These are phyloP conservation scores for Starmerella kuoi DNA, from an alignment of 805 yeast genomes.

Conservation along the genomic window DNA sequence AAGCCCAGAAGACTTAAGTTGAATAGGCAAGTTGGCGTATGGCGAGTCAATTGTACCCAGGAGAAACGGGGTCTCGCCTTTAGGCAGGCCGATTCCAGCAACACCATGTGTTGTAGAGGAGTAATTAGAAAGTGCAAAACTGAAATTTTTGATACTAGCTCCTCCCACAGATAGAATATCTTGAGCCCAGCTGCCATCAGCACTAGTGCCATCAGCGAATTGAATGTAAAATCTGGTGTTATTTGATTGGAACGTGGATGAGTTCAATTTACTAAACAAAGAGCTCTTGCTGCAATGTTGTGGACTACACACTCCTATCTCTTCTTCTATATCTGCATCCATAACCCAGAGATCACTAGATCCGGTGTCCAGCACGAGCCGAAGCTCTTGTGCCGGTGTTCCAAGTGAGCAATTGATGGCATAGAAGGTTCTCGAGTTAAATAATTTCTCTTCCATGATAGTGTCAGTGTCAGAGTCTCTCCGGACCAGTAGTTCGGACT, in stretches of 20 bases:
- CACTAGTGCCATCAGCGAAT: conserved; percentile 32
- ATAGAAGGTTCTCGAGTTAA: conserved; percentile 1
- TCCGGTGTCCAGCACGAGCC: conserved; percentile 54
- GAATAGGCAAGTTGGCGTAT: conserved; percentile 29
- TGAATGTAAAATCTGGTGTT: conserved; percentile 15
- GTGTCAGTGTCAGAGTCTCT: neutral
- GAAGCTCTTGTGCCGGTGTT: conserved; percentile 39
- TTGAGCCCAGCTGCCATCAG: conserved; percentile 35
- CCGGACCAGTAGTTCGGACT: neutral
- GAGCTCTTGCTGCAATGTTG: conserved; percentile 4
- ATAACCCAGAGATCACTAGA: conserved; percentile 54
- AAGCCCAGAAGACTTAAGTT: conserved; percentile 31
- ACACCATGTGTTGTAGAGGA: conserved; percentile 51
- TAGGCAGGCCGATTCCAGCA: conserved; percentile 28
- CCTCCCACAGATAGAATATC: conserved; percentile 47
- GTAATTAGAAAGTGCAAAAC: conserved; percentile 61
- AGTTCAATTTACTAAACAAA: conserved; percentile 19
- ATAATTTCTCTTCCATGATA: neutral
- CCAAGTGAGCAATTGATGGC: conserved; percentile 32
- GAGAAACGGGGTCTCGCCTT: conserved; percentile 21
- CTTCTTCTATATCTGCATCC: neutral
- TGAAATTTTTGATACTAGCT: conserved; percentile 38
- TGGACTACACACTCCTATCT: too few species aligned
- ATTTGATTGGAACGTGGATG: conserved; percentile 18
- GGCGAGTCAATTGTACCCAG: conserved; percentile 20